phyloP scores from a whole-genome alignment of 2,329 filamentous ascomycete genomes.

The Clarireedia paspali region DNA sequence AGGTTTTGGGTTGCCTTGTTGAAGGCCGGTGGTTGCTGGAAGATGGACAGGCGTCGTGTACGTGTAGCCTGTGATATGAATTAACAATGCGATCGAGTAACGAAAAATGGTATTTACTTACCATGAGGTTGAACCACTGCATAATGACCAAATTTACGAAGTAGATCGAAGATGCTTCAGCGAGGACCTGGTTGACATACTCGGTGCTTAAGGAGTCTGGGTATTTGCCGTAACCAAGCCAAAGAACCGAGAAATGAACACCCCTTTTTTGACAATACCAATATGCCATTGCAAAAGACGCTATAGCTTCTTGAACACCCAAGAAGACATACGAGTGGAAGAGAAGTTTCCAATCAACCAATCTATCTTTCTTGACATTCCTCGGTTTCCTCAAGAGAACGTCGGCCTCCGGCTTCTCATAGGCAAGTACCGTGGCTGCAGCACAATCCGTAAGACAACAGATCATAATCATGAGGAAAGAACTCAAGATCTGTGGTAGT shows the following conservation, averaged over 20 bases:
- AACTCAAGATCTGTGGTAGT: slow-evolving; percentile 49
- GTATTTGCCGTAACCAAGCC: slow-evolving; percentile 57
- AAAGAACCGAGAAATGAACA: slow-evolving; percentile 54
- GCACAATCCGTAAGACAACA: slow-evolving; percentile 66
- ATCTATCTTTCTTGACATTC: slow-evolving; percentile 58
- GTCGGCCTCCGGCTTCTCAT: slow-evolving; percentile 69
- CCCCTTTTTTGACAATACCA: slow-evolving; percentile 56
- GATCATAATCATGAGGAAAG: slow-evolving; percentile 43
- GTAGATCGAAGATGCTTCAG: slow-evolving; percentile 47
- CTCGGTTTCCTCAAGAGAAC: slow-evolving; percentile 62
- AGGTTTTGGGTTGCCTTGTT: slow-evolving; percentile 53
- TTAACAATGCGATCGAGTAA: not conserved
- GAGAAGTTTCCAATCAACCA: slow-evolving; percentile 66
- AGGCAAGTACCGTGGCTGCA: slow-evolving; percentile 63
- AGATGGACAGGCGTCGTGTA: slow-evolving; percentile 56
- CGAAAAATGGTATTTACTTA: not conserved
- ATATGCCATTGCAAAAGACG: slow-evolving; percentile 56
- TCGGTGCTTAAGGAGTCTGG: slow-evolving; percentile 37
- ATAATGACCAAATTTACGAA: slow-evolving; percentile 74
- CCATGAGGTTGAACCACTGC: slow-evolving; percentile 69
- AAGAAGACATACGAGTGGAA: slow-evolving; percentile 64
- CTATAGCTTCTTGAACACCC: slow-evolving; percentile 52
- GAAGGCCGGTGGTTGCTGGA: slow-evolving; percentile 62
- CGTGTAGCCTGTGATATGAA: slow-evolving; percentile 37
- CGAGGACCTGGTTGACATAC: slow-evolving; percentile 39